A percentile compares a stretch with the other conserved stretches of the same genome.
These are phyloP conservation scores for Lactarius evosmus DNA, from an alignment of 768 basidiomycete species.

Conservation along the genomic window DNA sequence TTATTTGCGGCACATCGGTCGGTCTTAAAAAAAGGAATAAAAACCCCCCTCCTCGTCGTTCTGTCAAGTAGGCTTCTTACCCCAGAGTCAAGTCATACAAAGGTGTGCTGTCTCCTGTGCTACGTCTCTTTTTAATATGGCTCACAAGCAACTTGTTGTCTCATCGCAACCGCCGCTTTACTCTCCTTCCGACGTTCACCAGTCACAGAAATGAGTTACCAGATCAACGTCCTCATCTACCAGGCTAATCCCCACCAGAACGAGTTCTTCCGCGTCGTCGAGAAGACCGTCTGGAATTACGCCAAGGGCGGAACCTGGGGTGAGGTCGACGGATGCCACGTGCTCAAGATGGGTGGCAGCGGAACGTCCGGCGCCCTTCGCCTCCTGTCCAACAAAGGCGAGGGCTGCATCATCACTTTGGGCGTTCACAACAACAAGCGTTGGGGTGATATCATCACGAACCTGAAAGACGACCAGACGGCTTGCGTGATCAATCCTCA, in stretches of 20 bases:
- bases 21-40: neutral
- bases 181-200: neutral
- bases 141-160: neutral
- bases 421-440: constrained; percentile 41
- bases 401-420: constrained; percentile 36
- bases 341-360: constrained; percentile 39
- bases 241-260: constrained; percentile 21
- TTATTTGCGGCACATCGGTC: neutral
- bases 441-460: constrained; percentile 41
- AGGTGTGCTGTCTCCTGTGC: neutral
- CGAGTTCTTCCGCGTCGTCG: constrained; percentile 35
- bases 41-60: neutral
- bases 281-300: constrained; percentile 38
- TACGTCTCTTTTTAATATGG: too few species aligned
- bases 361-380: constrained; percentile 41
- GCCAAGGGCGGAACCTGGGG: constrained; percentile 39
- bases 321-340: constrained; percentile 25
- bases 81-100: neutral
- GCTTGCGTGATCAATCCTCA: constrained; percentile 11
- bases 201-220: constrained; percentile 23
- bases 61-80: neutral
- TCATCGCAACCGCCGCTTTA: neutral
- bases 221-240: constrained; percentile 26
- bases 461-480: constrained; percentile 27
- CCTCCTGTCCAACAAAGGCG: constrained; percentile 33